phyloP scores from a whole-genome alignment of 352 stramenopile genomes.

The Globisporangium heterothallicum region DNA sequence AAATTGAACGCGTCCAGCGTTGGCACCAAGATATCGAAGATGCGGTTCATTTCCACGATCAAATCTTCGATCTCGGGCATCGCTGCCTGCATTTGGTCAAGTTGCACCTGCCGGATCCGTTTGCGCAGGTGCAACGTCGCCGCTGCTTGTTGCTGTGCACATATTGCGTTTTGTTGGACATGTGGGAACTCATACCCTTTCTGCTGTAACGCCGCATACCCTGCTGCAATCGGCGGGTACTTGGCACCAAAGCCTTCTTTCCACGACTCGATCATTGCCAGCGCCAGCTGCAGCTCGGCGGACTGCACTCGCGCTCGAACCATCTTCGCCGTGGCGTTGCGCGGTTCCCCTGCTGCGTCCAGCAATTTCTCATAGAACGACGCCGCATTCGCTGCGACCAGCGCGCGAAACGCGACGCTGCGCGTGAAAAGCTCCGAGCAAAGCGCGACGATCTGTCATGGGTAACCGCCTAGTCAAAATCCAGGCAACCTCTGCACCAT shows the following conservation, averaged over 20 bases:
- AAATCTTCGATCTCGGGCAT: conserved; percentile 63
- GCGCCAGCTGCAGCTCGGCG: conserved; percentile 15
- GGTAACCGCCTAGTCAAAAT: background rate
- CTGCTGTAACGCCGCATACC: conserved; percentile 36
- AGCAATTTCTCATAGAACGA: conserved; percentile 50
- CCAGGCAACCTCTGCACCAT: background rate
- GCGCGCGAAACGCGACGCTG: conserved; percentile 41
- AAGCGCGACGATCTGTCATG: conserved; percentile 22
- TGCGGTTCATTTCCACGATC: conserved; percentile 63
- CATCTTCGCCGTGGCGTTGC: conserved; percentile 7
- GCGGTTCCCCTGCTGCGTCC: conserved; percentile 28
- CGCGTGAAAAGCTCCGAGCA: conserved; percentile 55
- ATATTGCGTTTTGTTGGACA: conserved; percentile 1
- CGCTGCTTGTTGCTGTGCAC: conserved; percentile 23
- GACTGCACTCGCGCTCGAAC: background rate
- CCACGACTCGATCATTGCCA: conserved; percentile 61
- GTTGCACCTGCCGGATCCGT: conserved; percentile 15
- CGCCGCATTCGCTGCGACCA: conserved; percentile 31
- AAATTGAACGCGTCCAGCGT: conserved; percentile 63
- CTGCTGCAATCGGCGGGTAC: conserved; percentile 55
- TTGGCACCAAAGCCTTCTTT: conserved; percentile 44
- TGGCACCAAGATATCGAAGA: conserved; percentile 71
- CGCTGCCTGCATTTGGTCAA: conserved; percentile 29
- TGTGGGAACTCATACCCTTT: conserved; percentile 53
- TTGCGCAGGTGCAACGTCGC: conserved; percentile 11